Conservation (phyloP, 345 rosid species). For the Anastatica hierochuntica region DNA sequence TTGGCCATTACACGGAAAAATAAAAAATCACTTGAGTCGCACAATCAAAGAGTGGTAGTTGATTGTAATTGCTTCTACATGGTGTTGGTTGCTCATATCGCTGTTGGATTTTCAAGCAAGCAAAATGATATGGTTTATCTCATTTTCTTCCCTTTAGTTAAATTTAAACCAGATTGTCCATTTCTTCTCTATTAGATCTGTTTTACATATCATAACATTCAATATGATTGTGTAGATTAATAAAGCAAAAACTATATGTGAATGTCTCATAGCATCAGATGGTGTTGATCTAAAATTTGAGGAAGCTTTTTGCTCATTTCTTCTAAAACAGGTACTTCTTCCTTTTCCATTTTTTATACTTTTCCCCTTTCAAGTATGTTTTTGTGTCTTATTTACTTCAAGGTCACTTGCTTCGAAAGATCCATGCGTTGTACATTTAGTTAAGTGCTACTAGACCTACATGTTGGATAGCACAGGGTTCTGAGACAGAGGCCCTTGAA, state of each 20-base stretch:
- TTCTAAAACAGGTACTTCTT: constrained; percentile 69
- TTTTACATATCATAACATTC: constrained; percentile 15
- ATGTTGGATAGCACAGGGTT: constrained; percentile 50
- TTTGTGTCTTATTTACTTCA: constrained; percentile 4
- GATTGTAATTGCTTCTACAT: constrained; percentile 69
- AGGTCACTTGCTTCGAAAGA: constrained; percentile 6
- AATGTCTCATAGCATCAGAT: constrained; percentile 77
- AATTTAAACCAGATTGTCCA: constrained; percentile 6
- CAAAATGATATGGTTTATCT: constrained; percentile 62
- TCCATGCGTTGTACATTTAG: constrained; percentile 8
- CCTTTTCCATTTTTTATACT: neutral
- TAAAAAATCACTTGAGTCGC: constrained; percentile 89
- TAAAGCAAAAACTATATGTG: constrained; percentile 66
- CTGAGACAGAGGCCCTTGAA: constrained; percentile 62
- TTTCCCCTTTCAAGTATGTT: neutral
- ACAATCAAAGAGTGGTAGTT: constrained; percentile 79
- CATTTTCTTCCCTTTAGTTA: constrained; percentile 13
- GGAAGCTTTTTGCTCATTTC: constrained; percentile 70
- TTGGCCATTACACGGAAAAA: constrained; percentile 61
- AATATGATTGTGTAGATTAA: constrained; percentile 45
- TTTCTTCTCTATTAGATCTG: neutral
- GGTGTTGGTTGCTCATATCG: constrained; percentile 72
- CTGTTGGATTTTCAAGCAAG: constrained; percentile 78
- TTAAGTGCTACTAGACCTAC: constrained; percentile 18
- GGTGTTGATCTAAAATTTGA: constrained; percentile 84